A percentile compares a stretch with the other conserved stretches of the same genome.
These are phyloP conservation scores for Hyaloscypha hepaticicola DNA, from an alignment of 495 filamentous ascomycete species.

Conservation along the genomic window DNA sequence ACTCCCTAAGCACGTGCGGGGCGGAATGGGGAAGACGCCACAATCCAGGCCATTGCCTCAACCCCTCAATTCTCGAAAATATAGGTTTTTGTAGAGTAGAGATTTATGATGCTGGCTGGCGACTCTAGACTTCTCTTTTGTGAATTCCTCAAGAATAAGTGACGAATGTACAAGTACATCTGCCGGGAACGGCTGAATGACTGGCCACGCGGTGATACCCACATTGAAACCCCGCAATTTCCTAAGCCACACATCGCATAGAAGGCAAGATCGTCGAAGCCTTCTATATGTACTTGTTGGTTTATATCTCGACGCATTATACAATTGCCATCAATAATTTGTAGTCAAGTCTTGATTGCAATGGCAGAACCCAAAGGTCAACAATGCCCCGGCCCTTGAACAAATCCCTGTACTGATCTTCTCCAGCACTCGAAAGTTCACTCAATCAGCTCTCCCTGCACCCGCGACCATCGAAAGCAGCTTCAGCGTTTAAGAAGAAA, in stretches of 20 bases:
- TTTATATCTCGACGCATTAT: not conserved
- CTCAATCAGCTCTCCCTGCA: conserved; percentile 28
- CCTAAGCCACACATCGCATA: not conserved
- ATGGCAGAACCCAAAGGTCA: conserved; percentile 23
- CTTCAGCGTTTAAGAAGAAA: conserved; percentile 17
- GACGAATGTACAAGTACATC: no score
- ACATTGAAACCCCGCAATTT: not conserved
- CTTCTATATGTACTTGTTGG: not conserved
- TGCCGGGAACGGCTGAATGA: no score
- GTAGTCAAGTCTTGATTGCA: not conserved
- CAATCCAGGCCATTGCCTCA: no score
- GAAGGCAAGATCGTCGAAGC: not conserved
- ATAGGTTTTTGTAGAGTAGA: not conserved
- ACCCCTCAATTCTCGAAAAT: not conserved
- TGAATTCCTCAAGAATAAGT: no score
- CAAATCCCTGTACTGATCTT: not conserved
- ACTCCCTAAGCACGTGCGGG: no score
- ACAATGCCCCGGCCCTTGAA: not conserved
- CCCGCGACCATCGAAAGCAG: conserved; percentile 22
- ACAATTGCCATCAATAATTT: not conserved
- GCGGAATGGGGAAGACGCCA: no score
- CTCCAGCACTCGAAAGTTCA: conserved; percentile 28
- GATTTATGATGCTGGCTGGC: not conserved
- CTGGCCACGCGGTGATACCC: not conserved
- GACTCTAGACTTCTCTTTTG: not conserved